Base-by-base conservation (phyloP, 345 rosid species). In the Rhodamnia rubescens region DNA sequence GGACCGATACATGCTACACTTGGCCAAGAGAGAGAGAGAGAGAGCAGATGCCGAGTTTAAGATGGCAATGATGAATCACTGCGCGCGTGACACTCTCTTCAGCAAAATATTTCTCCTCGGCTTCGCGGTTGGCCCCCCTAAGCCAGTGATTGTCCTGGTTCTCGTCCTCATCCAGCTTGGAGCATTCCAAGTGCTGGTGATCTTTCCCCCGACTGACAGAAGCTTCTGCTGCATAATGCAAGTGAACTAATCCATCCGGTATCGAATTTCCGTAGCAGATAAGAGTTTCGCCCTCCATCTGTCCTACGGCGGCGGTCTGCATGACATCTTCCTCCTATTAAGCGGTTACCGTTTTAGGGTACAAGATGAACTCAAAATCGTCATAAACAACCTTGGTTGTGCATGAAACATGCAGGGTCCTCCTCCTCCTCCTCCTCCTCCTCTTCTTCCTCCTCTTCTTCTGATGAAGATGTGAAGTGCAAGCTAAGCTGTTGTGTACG, bases 111-210 rank as follows among this genome's bases (percentile, higher is more conserved):
- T 92, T 95, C 64, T 95, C 99, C 89, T 97, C 96, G 0, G 98
- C 98, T 82, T 97, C 96, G 52, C 81, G 90, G 83, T 90, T 91
- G 85, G 90, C 93, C 90, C 96, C 98, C 84, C 90, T 91, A 78
- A 92, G 90, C 99, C 96, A 92, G 84, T 95, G 99, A 91, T 96
- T 98, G 88, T 95, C 98, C 82, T 94, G 92, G 64, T 93, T 92
- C 90, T 91, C 98, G 58, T 97, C 95, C 0, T 92, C 90, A 53
- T 97, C 98, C 84, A 96, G 96, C 90, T 94, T 95, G 61, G 95
- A 82, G 90, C 94, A 95, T 90, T 97, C 98, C 47, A 92, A 87
- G 89, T 95, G 94, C 87, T 89, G 90, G 88, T 90, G 89, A 89
- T 95, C 99, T 94, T 95, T 96, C 20, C 98, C 98, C 96, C 0